Percentiles rank a stretch among this genome's conserved stretches.
Evolutionary conservation across 2,329 filamentous ascomycete genomes (phyloP).

Genomic region (Pyrenophora tritici-repentis): DNA sequence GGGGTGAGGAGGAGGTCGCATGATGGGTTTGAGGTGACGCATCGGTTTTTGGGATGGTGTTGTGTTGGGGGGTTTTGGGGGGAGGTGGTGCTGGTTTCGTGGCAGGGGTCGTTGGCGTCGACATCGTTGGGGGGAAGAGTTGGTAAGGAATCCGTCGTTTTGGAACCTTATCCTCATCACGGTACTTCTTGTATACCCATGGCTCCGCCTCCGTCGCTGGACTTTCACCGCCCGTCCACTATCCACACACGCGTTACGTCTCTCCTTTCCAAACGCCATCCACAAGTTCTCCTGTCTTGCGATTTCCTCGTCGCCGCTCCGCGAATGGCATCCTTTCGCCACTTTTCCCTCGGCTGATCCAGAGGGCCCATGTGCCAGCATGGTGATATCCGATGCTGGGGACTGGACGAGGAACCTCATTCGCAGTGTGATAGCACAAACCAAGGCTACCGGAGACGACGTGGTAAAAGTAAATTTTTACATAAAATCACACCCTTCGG

Average conservation of each 20-base stretch:
- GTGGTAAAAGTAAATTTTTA: too few species aligned
- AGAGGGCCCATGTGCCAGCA: constrained; percentile 13
- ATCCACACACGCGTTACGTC: constrained; percentile 72
- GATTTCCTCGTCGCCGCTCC: constrained; percentile 35
- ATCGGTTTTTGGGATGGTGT: too few species aligned
- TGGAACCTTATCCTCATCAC: constrained; percentile 56
- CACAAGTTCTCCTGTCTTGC: constrained; percentile 35
- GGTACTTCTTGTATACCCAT: too few species aligned
- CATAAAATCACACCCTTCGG: too few species aligned
- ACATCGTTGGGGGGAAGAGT: too few species aligned
- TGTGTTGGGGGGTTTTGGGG: too few species aligned
- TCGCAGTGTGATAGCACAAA: background rate
- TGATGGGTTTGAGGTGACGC: too few species aligned
- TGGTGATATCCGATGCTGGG: constrained; percentile 44
- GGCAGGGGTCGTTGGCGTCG: too few species aligned
- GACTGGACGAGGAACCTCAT: constrained; percentile 40
- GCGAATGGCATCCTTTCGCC: constrained; percentile 48
- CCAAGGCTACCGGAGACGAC: too few species aligned
- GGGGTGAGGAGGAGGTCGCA: too few species aligned
- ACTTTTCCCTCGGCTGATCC: constrained; percentile 35
- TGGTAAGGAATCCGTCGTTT: too few species aligned
- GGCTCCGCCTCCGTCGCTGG: constrained; percentile 72
- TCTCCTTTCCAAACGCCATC: constrained; percentile 53
- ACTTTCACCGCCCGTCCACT: constrained; percentile 68
- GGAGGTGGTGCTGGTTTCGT: too few species aligned